Evolutionary conservation across 805 yeast species (phyloP).

Genomic region (Monosporozyma servazzii): DNA sequence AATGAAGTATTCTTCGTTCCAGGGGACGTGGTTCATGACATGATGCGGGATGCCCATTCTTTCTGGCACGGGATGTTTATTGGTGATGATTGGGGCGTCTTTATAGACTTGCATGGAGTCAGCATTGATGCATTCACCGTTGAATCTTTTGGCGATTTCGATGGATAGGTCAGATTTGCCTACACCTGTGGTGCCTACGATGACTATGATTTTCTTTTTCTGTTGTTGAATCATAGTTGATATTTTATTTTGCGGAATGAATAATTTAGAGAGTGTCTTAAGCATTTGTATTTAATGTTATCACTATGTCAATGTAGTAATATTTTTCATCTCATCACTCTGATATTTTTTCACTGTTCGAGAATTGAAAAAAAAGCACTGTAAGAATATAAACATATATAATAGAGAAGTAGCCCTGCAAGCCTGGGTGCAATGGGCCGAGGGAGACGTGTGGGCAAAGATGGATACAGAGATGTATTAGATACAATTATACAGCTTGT

Average conservation of each 20-base stretch:
- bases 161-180: slow-evolving; percentile 72
- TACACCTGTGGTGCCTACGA: slow-evolving; percentile 92
- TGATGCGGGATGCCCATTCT: slow-evolving; percentile 73
- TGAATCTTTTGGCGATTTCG: slow-evolving; percentile 63
- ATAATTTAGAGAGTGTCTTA: not conserved
- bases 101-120: slow-evolving; percentile 95
- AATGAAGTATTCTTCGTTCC: slow-evolving; percentile 76
- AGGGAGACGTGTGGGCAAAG: too few relatives aligned
- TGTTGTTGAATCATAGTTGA: not conserved
- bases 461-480: too few relatives aligned
- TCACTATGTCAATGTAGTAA: too few relatives aligned
- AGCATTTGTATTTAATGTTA: not conserved
- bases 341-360: too few relatives aligned
- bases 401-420: too few relatives aligned
- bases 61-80: slow-evolving; percentile 81
- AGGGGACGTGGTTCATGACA: slow-evolving; percentile 71
- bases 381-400: too few relatives aligned
- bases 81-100: slow-evolving; percentile 67
- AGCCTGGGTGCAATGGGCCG: too few relatives aligned
- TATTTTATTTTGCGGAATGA: not conserved
- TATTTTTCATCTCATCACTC: too few relatives aligned
- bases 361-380: too few relatives aligned
- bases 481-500: too few relatives aligned
- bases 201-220: slow-evolving; percentile 41
- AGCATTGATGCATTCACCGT: slow-evolving; percentile 89